These are phyloP conservation scores for Aspergillus pseudoterreus DNA, from an alignment of 2,329 filamentous ascomycete genomes.

Conservation along the genomic window DNA sequence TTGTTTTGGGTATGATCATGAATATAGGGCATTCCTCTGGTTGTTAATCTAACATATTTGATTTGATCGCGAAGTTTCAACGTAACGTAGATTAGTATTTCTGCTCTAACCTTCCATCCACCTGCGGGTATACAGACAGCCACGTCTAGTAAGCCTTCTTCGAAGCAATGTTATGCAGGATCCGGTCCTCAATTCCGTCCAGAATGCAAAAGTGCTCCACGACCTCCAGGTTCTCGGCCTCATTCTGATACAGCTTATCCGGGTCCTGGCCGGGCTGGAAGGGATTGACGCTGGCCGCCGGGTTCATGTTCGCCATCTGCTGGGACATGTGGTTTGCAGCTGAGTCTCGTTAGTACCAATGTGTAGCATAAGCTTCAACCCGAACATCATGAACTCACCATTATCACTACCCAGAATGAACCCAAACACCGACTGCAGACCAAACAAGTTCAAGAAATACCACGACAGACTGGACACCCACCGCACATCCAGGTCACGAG, in stretches of 20 bases:
- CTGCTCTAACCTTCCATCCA: neutral
- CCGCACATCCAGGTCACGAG: constrained; percentile 90
- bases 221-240: constrained; percentile 94
- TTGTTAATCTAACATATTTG: neutral
- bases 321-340: constrained; percentile 89
- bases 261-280: constrained; percentile 92
- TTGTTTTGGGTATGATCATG: neutral
- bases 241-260: constrained; percentile 87
- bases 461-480: constrained; percentile 99
- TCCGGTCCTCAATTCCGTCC: constrained; percentile 79
- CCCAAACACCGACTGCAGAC: constrained; percentile 93
- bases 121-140: neutral
- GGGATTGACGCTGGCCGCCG: constrained; percentile 63
- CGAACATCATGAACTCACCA: constrained; percentile 50
- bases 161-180: constrained; percentile 55
- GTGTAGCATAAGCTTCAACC: neutral
- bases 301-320: constrained; percentile 73
- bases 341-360: constrained; percentile 35
- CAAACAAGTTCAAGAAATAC: constrained; percentile 98
- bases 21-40: neutral
- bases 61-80: neutral
- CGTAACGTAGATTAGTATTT: neutral
- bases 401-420: constrained; percentile 96
- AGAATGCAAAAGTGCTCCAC: constrained; percentile 90
- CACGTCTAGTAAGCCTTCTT: constrained; percentile 7